phyloP scores from a whole-genome alignment of 805 yeast species.

The Cyberlindnera suaveolens region DNA sequence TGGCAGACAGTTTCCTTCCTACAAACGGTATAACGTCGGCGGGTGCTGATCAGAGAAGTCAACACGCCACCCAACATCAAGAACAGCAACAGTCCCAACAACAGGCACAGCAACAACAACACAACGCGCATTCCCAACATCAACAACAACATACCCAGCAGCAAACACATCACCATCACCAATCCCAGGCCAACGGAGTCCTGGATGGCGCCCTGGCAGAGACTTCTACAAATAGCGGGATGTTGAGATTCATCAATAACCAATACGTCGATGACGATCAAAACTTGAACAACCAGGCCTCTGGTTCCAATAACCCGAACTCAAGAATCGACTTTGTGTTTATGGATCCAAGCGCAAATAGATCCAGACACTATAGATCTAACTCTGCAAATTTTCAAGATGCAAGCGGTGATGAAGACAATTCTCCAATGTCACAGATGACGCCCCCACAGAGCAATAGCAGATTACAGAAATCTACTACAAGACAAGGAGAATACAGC shows the following conservation, averaged over 20 bases:
- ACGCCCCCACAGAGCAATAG: constrained; percentile 15
- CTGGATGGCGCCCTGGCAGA: constrained; percentile 18
- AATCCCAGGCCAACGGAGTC: constrained; percentile 10
- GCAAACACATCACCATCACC: constrained; percentile 12
- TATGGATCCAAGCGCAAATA: constrained; percentile 24
- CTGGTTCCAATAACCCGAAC: constrained; percentile 9
- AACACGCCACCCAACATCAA: constrained; percentile 1
- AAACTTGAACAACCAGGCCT: constrained; percentile 10
- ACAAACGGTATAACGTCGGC: constrained; percentile 5
- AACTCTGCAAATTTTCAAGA: constrained; percentile 14
- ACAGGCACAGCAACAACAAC: constrained; percentile 2
- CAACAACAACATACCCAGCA: constrained; percentile 12
- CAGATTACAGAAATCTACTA: constrained; percentile 19
- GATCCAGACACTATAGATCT: constrained; percentile 19
- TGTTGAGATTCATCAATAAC: constrained; percentile 25
- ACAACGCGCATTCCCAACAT: constrained; percentile 6
- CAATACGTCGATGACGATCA: constrained; percentile 26
- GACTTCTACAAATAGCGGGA: constrained; percentile 17
- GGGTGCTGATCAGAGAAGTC: constrained; percentile 1
- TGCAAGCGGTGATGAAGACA: constrained; percentile 13
- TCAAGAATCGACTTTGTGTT: constrained; percentile 25
- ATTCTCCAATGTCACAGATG: constrained; percentile 15
- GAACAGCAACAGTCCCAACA: constrained; percentile 7
- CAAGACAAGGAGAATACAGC: constrained; percentile 42
- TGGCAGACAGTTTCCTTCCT: constrained; percentile 9